A percentile compares a stretch with the other conserved stretches of the same genome.
phyloP scores from a whole-genome alignment of 345 rosid genomes.

The Salix suchowensis region DNA sequence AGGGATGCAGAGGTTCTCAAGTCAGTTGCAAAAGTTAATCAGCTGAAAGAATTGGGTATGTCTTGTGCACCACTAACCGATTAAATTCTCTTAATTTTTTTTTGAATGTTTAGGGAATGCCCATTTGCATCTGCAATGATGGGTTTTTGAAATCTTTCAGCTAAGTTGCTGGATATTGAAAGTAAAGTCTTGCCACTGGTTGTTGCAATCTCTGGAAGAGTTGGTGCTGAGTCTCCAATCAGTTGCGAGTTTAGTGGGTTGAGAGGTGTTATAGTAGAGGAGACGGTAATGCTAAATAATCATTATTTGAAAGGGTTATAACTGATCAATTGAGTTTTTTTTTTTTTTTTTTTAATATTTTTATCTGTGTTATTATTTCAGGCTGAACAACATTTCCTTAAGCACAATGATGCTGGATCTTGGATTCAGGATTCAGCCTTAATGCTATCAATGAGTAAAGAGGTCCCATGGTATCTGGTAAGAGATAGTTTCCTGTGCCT shows the following conservation, averaged over 20 bases:
- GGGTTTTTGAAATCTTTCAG: constrained; percentile 35
- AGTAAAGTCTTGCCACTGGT: constrained; percentile 64
- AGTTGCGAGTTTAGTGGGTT: constrained; percentile 71
- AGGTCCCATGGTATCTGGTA: constrained; percentile 97
- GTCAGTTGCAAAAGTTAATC: constrained; percentile 69
- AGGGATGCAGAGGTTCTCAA: constrained; percentile 85
- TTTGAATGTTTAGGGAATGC: neutral
- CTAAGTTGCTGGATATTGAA: constrained; percentile 70
- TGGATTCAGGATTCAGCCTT: constrained; percentile 98
- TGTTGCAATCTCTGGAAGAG: constrained; percentile 70
- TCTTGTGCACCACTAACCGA: neutral
- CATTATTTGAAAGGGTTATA: neutral
- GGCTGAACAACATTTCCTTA: constrained; percentile 91
- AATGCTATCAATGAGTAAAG: constrained; percentile 87
- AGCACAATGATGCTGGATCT: constrained; percentile 94
- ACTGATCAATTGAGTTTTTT: neutral
- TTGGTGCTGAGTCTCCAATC: constrained; percentile 84
- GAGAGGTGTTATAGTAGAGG: constrained; percentile 75
- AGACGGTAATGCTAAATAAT: constrained; percentile 41
- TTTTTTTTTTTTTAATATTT: neutral
- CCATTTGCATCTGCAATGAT: constrained; percentile 1
- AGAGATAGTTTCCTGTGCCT: constrained; percentile 15
- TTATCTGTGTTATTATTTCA: constrained; percentile 26
- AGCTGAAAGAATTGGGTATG: constrained; percentile 82
- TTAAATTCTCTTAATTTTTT: too few species aligned